phyloP scores from a whole-genome alignment of 2,329 filamentous ascomycete genomes.

The Neoarthrinium moseri region DNA sequence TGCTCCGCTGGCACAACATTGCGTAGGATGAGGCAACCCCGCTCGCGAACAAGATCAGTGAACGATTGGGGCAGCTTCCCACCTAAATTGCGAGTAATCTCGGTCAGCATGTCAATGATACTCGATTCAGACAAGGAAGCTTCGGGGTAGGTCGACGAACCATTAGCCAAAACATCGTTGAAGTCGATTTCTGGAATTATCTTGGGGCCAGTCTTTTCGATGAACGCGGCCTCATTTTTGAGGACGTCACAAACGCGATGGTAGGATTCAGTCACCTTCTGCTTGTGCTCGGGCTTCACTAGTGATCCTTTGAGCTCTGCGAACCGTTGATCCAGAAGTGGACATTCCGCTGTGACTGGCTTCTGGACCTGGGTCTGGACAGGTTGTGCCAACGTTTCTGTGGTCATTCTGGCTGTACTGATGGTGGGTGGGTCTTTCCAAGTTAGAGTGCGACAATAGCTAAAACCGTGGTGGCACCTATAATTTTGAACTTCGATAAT shows the following conservation, averaged over 20 bases:
- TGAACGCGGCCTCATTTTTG: background rate
- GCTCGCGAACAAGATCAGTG: constrained; percentile 1
- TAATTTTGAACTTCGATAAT: too few species aligned
- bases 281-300: constrained; percentile 14
- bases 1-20: constrained; percentile 19
- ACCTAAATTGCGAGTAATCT: background rate
- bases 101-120: background rate
- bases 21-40: constrained; percentile 20
- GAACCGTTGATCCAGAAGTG: constrained; percentile 17
- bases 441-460: too few species aligned
- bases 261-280: constrained; percentile 15
- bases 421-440: too few species aligned
- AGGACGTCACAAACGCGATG: constrained; percentile 9
- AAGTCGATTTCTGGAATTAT: background rate
- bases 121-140: background rate
- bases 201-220: background rate
- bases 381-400: too few species aligned
- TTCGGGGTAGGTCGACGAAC: too few species aligned
- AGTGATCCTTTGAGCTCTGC: constrained; percentile 17
- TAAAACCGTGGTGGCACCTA: too few species aligned
- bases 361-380: too few species aligned
- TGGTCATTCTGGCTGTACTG: too few species aligned
- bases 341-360: too few species aligned
- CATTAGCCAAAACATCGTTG: background rate
- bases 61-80: background rate